Conservation (phyloP, 192 early-diverging fungal genomes). For the Coemansia guatemalensis region DNA sequence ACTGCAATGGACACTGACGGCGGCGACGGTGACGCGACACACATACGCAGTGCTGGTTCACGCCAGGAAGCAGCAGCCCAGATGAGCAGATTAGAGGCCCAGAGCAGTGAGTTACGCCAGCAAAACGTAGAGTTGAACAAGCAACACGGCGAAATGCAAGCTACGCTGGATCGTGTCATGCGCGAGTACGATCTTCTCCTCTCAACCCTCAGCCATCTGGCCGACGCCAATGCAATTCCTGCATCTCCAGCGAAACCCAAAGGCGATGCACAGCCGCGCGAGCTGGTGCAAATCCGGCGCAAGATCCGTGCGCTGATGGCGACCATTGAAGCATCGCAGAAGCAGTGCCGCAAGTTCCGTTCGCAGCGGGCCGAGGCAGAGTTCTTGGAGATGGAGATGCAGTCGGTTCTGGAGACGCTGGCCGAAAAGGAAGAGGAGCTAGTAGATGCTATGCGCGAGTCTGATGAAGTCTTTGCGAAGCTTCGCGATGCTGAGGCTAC, state of each 20-base stretch:
- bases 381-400: conserved; percentile 52
- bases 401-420: conserved; percentile 36
- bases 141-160: conserved; percentile 27
- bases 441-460: conserved; percentile 27
- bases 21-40: not conserved
- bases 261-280: conserved; percentile 9
- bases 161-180: conserved; percentile 29
- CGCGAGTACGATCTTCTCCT: conserved; percentile 38
- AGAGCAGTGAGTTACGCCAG: conserved; percentile 18
- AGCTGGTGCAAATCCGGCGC: conserved; percentile 45
- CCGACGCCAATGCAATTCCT: conserved; percentile 30
- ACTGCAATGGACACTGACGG: conserved; percentile 27
- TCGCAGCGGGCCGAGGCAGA: conserved; percentile 51
- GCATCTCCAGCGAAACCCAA: conserved; percentile 32
- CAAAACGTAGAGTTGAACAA: conserved; percentile 16
- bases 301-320: conserved; percentile 46
- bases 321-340: conserved; percentile 35
- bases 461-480: conserved; percentile 20
- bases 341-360: conserved; percentile 43
- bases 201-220: conserved; percentile 34
- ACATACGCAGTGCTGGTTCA: not conserved
- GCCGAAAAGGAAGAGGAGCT: conserved; percentile 43
- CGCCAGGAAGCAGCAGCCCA: not conserved
- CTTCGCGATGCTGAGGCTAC: conserved; percentile 11
- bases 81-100: conserved; percentile 8